These are phyloP conservation scores for Rhizopogon salebrosus DNA, from an alignment of 768 basidiomycete species.

Conservation along the genomic window DNA sequence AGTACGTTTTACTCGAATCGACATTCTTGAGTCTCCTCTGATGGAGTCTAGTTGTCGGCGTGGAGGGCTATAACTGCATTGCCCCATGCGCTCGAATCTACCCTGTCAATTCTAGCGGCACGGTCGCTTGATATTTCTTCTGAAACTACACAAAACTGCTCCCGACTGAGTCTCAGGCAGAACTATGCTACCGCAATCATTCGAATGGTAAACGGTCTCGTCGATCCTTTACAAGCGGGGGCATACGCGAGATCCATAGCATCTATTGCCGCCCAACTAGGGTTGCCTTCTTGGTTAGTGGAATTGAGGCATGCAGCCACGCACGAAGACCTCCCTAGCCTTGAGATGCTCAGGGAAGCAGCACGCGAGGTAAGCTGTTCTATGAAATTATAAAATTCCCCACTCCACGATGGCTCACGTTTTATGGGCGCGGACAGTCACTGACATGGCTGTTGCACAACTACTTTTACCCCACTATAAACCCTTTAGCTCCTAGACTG, in stretches of 20 bases:
- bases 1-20: constrained; percentile 35
- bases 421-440: constrained; percentile 40
- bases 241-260: constrained; percentile 88
- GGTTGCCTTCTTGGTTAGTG: constrained; percentile 84
- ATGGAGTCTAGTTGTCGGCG: constrained; percentile 56
- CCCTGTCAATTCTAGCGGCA: constrained; percentile 55
- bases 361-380: constrained; percentile 52
- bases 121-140: constrained; percentile 47
- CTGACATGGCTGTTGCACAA: constrained; percentile 79
- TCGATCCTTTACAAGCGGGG: constrained; percentile 89
- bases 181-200: constrained; percentile 79
- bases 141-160: constrained; percentile 14
- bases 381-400: constrained; percentile 10
- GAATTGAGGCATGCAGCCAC: constrained; percentile 93
- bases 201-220: constrained; percentile 89
- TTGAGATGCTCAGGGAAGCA: constrained; percentile 74
- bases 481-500: constrained; percentile 38
- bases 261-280: constrained; percentile 80
- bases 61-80: constrained; percentile 72
- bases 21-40: neutral
- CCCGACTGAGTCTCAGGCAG: constrained; percentile 58
- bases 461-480: constrained; percentile 77
- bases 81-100: constrained; percentile 79
- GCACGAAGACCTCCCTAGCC: constrained; percentile 88
- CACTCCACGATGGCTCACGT: constrained; percentile 6